Evolutionary conservation across 2,329 filamentous ascomycete genomes (phyloP), one percentile per base, ranked within the genome.

Genomic region (Sporothrix pseudoabietina): DNA sequence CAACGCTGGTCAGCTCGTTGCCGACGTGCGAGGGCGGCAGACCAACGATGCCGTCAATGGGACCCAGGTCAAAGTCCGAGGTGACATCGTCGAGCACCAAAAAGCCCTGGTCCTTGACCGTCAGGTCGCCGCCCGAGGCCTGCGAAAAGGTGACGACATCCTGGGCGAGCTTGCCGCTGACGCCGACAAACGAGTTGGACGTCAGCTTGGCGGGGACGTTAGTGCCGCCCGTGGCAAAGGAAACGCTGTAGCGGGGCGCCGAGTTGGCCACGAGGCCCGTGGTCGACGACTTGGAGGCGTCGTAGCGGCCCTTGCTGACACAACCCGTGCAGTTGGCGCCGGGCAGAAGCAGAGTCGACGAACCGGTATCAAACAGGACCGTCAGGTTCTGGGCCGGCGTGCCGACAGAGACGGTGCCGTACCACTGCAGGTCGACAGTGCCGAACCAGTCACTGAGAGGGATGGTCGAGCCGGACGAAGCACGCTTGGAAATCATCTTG

Each of bases 31-130:
- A 72, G 73, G 16, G 75, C 71, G 16, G 73, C 77, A 59, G 74
- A 35, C 80, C 80, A 49, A 81, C 75, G 59, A 81, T 79, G 57
- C 79, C 79, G 57, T 80, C 79, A 57, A 80, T 77, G 10, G 77
- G 77, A 41, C 77, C 76, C 9, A 71, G 41, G 12, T 76, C 76
- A 32, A 80, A 74, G 30, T 75, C 74, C 5, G 77, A 74, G 3
- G 76, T 72, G 72, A 78, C 79, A 12, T 74, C 72, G 32, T 80
- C 77, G 59, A 78, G 78, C 12, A 80, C 76, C 8, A 80, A 70
- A 41, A 81, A 79, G 5, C 76, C 72, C 76, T 81, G 80, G 71
- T 77, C 73, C 5, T 74, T 47, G 1, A 80, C 76, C 0, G 70
- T 68, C n/a, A 79, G 55, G 22, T 44, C 61, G 61, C 74, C 69